A percentile compares a stretch with the other conserved stretches of the same genome.
Conservation (phyloP, 441 rosid genomes). For the Corymbia citriodora region DNA sequence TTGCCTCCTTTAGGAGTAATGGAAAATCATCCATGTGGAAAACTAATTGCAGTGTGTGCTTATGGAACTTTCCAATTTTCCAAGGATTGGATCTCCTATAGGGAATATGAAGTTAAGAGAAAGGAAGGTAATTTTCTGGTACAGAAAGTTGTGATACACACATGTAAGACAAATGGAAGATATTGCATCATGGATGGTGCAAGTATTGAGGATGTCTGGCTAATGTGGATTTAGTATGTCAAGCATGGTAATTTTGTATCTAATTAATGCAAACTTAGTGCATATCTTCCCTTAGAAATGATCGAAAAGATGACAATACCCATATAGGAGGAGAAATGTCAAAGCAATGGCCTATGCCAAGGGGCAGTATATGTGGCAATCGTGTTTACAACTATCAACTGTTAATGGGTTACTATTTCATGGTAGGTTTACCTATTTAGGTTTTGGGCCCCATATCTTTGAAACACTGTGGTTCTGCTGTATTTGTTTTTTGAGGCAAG, state of each 20-base stretch:
- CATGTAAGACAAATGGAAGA: not conserved
- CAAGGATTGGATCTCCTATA: not conserved
- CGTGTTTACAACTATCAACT: not conserved
- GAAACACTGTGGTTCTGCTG: too few relatives aligned
- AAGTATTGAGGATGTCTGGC: not conserved
- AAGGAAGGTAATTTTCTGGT: not conserved
- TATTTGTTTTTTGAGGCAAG: too few relatives aligned
- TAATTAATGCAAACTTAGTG: not conserved
- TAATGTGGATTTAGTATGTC: not conserved
- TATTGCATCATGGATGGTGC: not conserved
- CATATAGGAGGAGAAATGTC: not conserved
- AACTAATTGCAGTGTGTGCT: not conserved
- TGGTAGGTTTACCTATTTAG: not conserved
- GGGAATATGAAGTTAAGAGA: not conserved
- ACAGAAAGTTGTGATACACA: not conserved
- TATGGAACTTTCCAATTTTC: not conserved
- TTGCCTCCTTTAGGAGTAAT: not conserved
- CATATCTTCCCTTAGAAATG: not conserved
- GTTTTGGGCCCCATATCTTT: not conserved
- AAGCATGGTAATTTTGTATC: not conserved
- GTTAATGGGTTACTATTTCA: not conserved
- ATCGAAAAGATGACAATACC: not conserved
- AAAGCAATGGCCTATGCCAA: not conserved
- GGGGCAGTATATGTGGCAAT: not conserved
- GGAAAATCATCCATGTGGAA: not conserved